Conservation (phyloP, 805 yeast species). For the Kluyveromyces starmeri region DNA sequence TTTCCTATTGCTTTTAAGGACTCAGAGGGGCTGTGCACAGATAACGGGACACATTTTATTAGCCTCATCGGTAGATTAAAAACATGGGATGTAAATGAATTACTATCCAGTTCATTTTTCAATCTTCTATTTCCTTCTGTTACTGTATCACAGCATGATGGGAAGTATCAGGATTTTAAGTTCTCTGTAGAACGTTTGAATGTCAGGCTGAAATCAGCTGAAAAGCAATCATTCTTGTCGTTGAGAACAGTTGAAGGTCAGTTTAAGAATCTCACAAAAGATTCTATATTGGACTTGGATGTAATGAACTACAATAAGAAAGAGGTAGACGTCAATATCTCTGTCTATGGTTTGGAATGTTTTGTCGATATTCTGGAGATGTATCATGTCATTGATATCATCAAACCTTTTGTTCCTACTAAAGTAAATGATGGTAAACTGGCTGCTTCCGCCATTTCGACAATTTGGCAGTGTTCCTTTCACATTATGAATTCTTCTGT, state of each 20-base stretch:
- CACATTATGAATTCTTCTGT: background rate
- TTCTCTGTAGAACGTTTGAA: background rate
- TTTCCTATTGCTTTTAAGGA: no score
- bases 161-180: background rate
- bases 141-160: background rate
- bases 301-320: background rate
- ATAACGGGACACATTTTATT: no score
- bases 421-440: no score
- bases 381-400: no score
- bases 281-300: conserved; percentile 13
- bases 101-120: conserved; percentile 13
- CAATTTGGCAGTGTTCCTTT: background rate
- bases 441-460: no score
- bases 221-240: background rate
- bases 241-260: conserved; percentile 19
- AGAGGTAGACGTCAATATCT: conserved; percentile 1
- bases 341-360: background rate
- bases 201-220: background rate
- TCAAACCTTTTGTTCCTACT: no score
- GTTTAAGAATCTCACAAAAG: conserved; percentile 26
- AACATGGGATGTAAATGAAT: conserved; percentile 77
- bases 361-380: no score
- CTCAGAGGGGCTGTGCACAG: no score
- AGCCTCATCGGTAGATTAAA: no score
- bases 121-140: background rate